Percentiles rank a stretch among this genome's conserved stretches.
Conservation (phyloP, 1,284 basidiomycete species). For the Leccinum subrobustum region DNA sequence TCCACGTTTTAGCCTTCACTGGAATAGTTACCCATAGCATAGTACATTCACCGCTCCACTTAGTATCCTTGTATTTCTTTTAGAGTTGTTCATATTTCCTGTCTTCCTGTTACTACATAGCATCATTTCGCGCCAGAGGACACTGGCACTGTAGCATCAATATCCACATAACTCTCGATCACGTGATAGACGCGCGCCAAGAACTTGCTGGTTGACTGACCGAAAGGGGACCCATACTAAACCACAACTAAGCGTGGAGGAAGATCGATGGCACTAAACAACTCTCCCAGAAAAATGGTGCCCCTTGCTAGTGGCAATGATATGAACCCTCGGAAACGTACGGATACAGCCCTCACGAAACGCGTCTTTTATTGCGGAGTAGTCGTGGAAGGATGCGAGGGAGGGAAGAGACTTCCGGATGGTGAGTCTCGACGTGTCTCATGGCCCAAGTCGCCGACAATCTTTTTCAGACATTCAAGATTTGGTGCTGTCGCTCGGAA, state of each 20-base stretch:
- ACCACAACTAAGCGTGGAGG: constrained; percentile 21
- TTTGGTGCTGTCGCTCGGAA: constrained; percentile 72
- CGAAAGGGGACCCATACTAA: not conserved
- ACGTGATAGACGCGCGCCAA: constrained; percentile 21
- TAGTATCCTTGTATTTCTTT: constrained; percentile 21
- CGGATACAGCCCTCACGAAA: constrained; percentile 50
- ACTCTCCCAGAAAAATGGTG: constrained; percentile 69
- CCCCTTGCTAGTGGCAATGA: constrained; percentile 68
- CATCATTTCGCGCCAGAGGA: not conserved
- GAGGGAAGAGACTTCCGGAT: constrained; percentile 63
- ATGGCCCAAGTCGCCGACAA: not conserved
- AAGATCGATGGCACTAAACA: constrained; percentile 41
- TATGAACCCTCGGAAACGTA: constrained; percentile 40
- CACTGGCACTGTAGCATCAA: not conserved
- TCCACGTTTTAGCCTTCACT: constrained; percentile 11
- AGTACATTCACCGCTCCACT: constrained; percentile 3
- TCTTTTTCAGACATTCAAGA: constrained; percentile 67
- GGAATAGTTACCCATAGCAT: constrained; percentile 10
- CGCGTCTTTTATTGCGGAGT: constrained; percentile 81
- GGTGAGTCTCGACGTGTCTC: constrained; percentile 42
- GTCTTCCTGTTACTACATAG: constrained; percentile 3
- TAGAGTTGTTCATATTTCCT: not conserved
- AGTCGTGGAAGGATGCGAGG: constrained; percentile 75
- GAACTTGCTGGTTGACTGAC: not conserved
- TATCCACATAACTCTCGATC: constrained; percentile 19